Percentiles rank a stretch among this genome's conserved stretches.
phyloP scores from a whole-genome alignment of 208 protist genomes.

The Trypanosoma vivax region DNA sequence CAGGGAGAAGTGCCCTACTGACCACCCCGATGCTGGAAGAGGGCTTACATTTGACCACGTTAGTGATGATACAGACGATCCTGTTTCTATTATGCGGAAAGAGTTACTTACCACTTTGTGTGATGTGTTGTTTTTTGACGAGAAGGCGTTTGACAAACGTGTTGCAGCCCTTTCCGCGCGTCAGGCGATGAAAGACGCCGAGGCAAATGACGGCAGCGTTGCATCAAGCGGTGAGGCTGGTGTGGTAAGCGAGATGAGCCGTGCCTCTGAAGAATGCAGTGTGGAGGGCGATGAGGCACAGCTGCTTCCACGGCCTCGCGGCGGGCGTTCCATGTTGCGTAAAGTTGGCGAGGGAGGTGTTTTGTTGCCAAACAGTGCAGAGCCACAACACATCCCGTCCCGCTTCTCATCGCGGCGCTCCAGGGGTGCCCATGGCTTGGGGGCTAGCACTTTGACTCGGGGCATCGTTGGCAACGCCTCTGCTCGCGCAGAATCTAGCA shows the following conservation, averaged over 20 bases:
- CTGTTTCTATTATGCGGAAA: conserved; percentile 5
- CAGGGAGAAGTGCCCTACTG: not conserved
- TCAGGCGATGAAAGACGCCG: not conserved
- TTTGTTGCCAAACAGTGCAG: conserved; percentile 14
- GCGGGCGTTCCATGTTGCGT: conserved; percentile 20
- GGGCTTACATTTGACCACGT: not conserved
- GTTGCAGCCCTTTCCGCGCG: not conserved
- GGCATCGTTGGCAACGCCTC: not conserved
- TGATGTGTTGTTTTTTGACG: conserved; percentile 23
- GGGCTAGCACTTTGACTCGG: not conserved
- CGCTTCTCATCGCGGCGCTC: conserved; percentile 15
- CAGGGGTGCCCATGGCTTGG: not conserved
- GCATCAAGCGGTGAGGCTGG: not conserved
- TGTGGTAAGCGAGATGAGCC: not conserved
- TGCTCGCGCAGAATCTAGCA: not conserved
- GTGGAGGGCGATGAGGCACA: not conserved
- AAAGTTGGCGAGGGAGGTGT: conserved; percentile 16
- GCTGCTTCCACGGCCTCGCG: conserved; percentile 7
- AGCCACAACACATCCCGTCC: conserved; percentile 7
- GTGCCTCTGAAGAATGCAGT: too few species aligned
- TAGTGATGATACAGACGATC: not conserved
- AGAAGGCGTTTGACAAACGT: conserved; percentile 12
- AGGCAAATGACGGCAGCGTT: not conserved
- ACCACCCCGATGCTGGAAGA: too few species aligned
- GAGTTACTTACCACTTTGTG: conserved; percentile 9